Conservation (phyloP, 2,329 filamentous ascomycete genomes). For the Xylariaceae sp. region DNA sequence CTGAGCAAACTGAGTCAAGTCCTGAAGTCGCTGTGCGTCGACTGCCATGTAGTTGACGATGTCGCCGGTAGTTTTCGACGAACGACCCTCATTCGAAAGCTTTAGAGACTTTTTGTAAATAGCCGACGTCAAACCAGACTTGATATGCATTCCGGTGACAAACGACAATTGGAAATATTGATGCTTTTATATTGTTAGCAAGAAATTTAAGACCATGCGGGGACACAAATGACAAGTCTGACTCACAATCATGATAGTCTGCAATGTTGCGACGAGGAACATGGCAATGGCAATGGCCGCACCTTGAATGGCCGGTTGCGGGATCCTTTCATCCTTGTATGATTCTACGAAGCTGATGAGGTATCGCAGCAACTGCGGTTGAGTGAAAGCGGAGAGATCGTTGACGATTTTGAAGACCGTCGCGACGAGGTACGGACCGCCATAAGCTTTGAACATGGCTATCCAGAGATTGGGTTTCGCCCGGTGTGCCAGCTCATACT, state of each 20-base stretch:
- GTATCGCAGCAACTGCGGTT: conserved; percentile 81
- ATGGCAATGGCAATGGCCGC: conserved; percentile 84
- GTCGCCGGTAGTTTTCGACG: conserved; percentile 86
- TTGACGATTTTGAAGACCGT: conserved; percentile 85
- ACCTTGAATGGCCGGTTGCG: conserved; percentile 76
- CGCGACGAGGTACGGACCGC: conserved; percentile 74
- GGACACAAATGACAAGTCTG: not conserved
- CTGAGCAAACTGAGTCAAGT: conserved; percentile 90
- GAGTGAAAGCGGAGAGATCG: conserved; percentile 78
- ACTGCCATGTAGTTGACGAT: conserved; percentile 99
- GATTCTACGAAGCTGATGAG: conserved; percentile 82
- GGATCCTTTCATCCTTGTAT: conserved; percentile 53
- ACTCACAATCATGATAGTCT: conserved; percentile 71
- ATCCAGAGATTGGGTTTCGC: conserved; percentile 80
- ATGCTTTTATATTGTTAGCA: conserved; percentile 46
- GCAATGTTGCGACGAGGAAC: conserved; percentile 80
- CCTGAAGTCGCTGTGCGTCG: conserved; percentile 89
- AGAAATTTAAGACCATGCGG: not conserved
- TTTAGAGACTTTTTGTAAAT: conserved; percentile 90
- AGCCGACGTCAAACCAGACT: conserved; percentile 78
- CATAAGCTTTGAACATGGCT: conserved; percentile 77
- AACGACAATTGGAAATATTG: conserved; percentile 97
- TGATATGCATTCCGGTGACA: conserved; percentile 94
- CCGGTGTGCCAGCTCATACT: conserved; percentile 60
- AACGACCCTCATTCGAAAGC: conserved; percentile 87